Evolutionary conservation across 805 yeast species (phyloP), one percentile per base, ranked within the genome.

Genomic region (Candida xiaguanensis): DNA sequence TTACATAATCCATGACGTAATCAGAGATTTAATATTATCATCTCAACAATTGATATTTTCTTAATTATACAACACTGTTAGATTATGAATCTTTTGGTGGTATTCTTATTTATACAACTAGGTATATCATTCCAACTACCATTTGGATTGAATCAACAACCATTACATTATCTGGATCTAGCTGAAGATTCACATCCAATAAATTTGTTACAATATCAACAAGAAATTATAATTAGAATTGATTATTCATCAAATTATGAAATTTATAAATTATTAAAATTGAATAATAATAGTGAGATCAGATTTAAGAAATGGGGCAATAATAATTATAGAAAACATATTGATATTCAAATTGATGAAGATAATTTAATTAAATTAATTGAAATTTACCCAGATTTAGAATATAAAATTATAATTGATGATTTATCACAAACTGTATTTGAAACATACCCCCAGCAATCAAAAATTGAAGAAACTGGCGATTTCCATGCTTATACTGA

Each of bases 371-470:
- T 45, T 1, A 43, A 45, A 12, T 44, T 66, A n/a, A 36, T 59
- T 9, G 39, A 48, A 26, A 36, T 41, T 27, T 50, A 47, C 36
- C 55, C 61, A n/a, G 23, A 17, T 8, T 4, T 36, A 5, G 48
- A 60, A 0, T 56, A 68, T 46, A 49, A 63, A n/a, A 53, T 75
- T 3, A 59, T 82, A 11, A 71, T 84, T 32, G 65, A 63, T 1
- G 84, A 84, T 52, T 61, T 84, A 39, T 69, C 84, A 1, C 78
- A 76, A 48, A 61, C 74, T 0, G 67, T 84, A 0, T 70, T 53
- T 43, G 83, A 80, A 46, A 71, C 85, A 0, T 76, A 61, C 42
- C 82, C 86, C 9, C 19, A 29, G 15, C 8, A 28, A 4, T 8
- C 13, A 5, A 7, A 5, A 11, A n/a, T 12, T 3, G 2, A 5